Evolutionary conservation across 2,329 filamentous ascomycete genomes (phyloP).

Genomic region (Aureobasidium zeae): DNA sequence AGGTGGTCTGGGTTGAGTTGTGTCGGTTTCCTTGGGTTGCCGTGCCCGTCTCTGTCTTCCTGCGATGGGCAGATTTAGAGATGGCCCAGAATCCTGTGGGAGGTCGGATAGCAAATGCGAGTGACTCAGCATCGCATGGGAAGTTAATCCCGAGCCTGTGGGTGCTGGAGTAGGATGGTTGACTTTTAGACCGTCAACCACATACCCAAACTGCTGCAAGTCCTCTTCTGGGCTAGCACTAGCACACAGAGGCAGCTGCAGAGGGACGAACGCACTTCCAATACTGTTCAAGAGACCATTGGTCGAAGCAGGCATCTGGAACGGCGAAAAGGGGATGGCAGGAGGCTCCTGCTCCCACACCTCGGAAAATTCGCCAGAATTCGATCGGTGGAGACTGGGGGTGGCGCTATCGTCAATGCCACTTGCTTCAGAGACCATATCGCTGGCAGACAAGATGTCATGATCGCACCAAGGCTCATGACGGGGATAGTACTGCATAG

Average conservation of each 20-base stretch:
- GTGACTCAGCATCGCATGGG: background rate
- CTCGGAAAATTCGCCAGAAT: slow-evolving; percentile 8
- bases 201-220: background rate
- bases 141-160: background rate
- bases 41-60: background rate
- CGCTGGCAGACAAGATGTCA: slow-evolving; percentile 2
- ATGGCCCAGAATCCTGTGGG: too few relatives aligned
- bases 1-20: background rate
- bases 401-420: background rate
- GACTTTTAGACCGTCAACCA: background rate
- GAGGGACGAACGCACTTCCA: slow-evolving; percentile 1
- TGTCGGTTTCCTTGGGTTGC: background rate
- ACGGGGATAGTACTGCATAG: background rate
- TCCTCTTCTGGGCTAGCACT: background rate
- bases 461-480: slow-evolving; percentile 1
- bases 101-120: background rate
- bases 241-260: background rate
- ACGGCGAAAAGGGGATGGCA: background rate
- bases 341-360: slow-evolving; percentile 5
- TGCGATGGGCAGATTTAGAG: too few relatives aligned
- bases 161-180: background rate
- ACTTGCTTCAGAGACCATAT: slow-evolving; percentile 3
- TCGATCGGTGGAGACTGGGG: slow-evolving; percentile 4
- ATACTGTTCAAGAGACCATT: slow-evolving; percentile 6
- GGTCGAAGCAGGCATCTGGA: background rate